Base-by-base conservation (phyloP, 2,329 filamentous ascomycete genomes). In the Chaetomium olivaceum region DNA sequence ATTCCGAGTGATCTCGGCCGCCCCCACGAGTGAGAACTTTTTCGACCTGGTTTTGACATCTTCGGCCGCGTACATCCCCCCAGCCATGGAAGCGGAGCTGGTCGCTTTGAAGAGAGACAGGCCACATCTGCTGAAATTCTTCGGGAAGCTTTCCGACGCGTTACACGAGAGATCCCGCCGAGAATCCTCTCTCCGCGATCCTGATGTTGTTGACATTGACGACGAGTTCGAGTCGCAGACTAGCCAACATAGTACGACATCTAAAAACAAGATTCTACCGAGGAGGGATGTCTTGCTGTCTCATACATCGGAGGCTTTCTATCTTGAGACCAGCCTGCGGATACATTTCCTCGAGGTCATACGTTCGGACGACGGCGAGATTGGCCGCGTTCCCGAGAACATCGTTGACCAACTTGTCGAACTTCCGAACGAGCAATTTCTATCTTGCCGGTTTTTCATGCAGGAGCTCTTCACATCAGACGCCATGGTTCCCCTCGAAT, bases 181-280 rank as follows among this genome's bases (percentile, higher is more conserved):
- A 29, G 77, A 78, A 58, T 74, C 74, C 0, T 76, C 75, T 1
- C 69, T 71, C 9, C 72, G 80, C 4, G 77, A 81, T 11, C 69
- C 78, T 2, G 86, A 89, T 69, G 73, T 81, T 6, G 89, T 91
- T 87, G 88, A 91, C 63, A 72, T 92, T 5, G 90, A 92, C 71
- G 81, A 83, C 39, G 84, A 85, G 1, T 87, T 89, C 62, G 84
- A 86, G 50, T 87, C 87, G 0, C 86, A 89, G 69, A 79, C 79
- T 61, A 87, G 83, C 67, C 80, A 80, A 27, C 77, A 74, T 29
- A 81, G 79, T 58, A 74, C 76, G 19, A 67, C 73, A 1, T 74
- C 79, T 33, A 78, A 77, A 36, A 65, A 69, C 1, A 71, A 76
- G 23, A 73, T 82, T 19, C 73, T 87, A 51, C 80, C 86, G 51